Percentiles rank a stretch among this genome's conserved stretches.
Evolutionary conservation across 441 rosid genomes (phyloP).

Genomic region (Arabidopsis hybrid): DNA sequence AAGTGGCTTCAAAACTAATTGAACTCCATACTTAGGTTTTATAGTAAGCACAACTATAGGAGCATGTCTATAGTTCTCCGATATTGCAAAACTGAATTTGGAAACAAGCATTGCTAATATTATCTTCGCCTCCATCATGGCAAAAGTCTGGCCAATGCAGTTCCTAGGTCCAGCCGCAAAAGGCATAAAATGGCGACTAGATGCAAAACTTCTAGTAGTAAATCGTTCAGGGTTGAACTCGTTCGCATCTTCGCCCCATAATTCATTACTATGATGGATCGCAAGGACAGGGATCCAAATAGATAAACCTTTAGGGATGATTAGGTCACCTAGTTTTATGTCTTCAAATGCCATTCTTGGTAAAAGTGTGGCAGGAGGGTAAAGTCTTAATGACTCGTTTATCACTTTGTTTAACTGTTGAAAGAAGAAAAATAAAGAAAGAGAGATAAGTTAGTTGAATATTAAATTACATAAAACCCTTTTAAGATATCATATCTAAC

Average conservation of each 20-base stretch:
- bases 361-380: constrained; percentile 87
- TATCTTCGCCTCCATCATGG: constrained; percentile 94
- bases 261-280: constrained; percentile 79
- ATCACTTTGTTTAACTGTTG: constrained; percentile 84
- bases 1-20: constrained; percentile 66
- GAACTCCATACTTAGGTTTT: constrained; percentile 93
- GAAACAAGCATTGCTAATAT: constrained; percentile 83
- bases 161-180: constrained; percentile 94
- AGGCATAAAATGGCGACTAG: constrained; percentile 79
- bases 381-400: constrained; percentile 85
- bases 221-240: constrained; percentile 90
- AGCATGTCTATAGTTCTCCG: constrained; percentile 84
- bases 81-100: constrained; percentile 65
- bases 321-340: constrained; percentile 74
- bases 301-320: constrained; percentile 85
- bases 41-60: constrained; percentile 87
- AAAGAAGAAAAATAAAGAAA: constrained; percentile 13
- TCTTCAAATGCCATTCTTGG: constrained; percentile 95
- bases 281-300: constrained; percentile 95
- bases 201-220: constrained; percentile 51
- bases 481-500: constrained; percentile 35
- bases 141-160: constrained; percentile 88
- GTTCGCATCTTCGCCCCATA: constrained; percentile 91
- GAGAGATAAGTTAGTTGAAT: constrained; percentile 39
- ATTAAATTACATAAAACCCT: constrained; percentile 20